phyloP scores from a whole-genome alignment of 2,329 filamentous ascomycete species.

The Aspergillus japonicus region DNA sequence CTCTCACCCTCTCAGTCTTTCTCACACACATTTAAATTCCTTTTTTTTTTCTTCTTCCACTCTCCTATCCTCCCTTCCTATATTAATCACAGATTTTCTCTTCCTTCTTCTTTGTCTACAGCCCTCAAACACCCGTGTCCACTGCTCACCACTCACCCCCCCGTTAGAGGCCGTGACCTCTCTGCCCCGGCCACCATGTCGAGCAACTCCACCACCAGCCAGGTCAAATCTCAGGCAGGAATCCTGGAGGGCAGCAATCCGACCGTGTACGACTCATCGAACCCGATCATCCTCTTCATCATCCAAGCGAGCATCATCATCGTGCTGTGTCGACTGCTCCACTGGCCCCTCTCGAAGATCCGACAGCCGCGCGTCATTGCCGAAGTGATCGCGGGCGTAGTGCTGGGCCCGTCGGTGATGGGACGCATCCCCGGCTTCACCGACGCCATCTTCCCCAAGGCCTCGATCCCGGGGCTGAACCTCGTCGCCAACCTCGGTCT shows the following conservation, averaged over 20 bases:
- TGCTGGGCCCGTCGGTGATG: constrained; percentile 85
- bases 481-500: constrained; percentile 81
- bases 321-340: constrained; percentile 69
- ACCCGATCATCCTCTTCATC: constrained; percentile 74
- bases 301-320: constrained; percentile 75
- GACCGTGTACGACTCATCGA: constrained; percentile 64
- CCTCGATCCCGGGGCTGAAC: constrained; percentile 71
- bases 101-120: neutral
- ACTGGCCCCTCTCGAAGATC: constrained; percentile 73
- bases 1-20: neutral
- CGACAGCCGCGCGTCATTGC: constrained; percentile 80
- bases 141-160: neutral
- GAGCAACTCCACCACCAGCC: constrained; percentile 20
- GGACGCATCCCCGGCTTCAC: constrained; percentile 80
- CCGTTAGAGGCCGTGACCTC: neutral
- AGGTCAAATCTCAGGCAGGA: constrained; percentile 58
- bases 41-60: neutral
- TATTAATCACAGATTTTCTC: neutral
- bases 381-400: constrained; percentile 79
- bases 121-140: neutral
- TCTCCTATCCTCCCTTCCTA: neutral
- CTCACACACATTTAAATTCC: neutral
- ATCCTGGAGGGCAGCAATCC: constrained; percentile 71
- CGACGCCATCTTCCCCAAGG: constrained; percentile 70
- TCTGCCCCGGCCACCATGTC: constrained; percentile 18